Base-by-base conservation (phyloP, 768 basidiomycete genomes). In the Xerocomellus dryophilus region DNA sequence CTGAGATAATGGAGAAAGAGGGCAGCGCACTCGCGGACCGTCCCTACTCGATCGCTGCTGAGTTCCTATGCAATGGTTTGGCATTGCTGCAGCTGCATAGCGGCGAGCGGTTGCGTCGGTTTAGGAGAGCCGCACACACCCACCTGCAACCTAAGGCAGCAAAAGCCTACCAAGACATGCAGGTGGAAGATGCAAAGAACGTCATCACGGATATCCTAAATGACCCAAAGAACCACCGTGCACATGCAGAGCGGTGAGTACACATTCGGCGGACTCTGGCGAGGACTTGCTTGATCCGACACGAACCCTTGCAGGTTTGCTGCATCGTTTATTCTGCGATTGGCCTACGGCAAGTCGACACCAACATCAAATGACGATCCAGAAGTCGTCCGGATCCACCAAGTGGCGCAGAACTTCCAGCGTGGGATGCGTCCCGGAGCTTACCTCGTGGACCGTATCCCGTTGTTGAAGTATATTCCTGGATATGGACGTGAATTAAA, bases 1-100 rank as follows among this genome's bases (percentile, higher is more conserved):
- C 77, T 1, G 81, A 84, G 10, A 78, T 84, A 40, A 79, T 84
- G 81, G 82, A 84, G 64, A 79, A 80, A 50, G 78, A 81, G 54
- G 82, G 82, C 0, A 75, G 74, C 0, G 61, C 70, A 0, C 68
- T 79, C 14, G 76, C 70, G 0, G 82, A 84, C 59, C 68, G 83
- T 43, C 83, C 83, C 7, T 61, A 62, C 2, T 75, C 68, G 36
- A 77, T 84, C 32, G 73, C 82, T 2, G 81, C 78, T 0, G 79
- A 83, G 38, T 73, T 79, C 0, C 66, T 83, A 0, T 79, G 76
- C 0, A 78, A 77, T 2, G 81, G 77, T 0, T 77, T 83, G 27
- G 27, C 8, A 29, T 29, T 8, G 27, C 27, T 29, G 27, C 8
- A 8, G 8, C 75, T 77, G n/a, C 71, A 73, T 0, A 74, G 74